A percentile compares a stretch with the other conserved stretches of the same genome.
phyloP scores from a whole-genome alignment of 805 yeast species.

The Kluyveromyces aestuarii region DNA sequence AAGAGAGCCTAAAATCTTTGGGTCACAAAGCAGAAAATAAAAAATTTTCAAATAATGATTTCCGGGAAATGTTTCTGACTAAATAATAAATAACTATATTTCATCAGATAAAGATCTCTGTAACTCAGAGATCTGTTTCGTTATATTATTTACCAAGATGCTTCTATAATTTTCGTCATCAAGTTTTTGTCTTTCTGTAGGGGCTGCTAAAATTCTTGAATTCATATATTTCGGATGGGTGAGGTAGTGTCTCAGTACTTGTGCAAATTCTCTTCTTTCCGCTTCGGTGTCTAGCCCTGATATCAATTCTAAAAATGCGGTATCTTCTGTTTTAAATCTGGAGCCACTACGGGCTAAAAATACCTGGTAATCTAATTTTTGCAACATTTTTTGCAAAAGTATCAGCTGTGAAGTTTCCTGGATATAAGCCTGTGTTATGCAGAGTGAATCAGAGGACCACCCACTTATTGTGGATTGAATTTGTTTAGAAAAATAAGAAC shows the following conservation, averaged over 20 bases:
- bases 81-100: slow-evolving; percentile 8
- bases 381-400: slow-evolving; percentile 50
- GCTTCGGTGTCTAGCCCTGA: slow-evolving; percentile 56
- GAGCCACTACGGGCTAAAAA: slow-evolving; percentile 28
- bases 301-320: slow-evolving; percentile 25
- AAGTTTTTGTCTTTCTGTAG: slow-evolving; percentile 54
- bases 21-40: neutral
- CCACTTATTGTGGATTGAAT: slow-evolving; percentile 50
- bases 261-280: slow-evolving; percentile 51
- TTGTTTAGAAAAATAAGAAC: slow-evolving; percentile 56
- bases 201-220: slow-evolving; percentile 55
- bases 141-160: slow-evolving; percentile 37
- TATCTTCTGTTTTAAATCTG: slow-evolving; percentile 11
- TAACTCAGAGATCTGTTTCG: slow-evolving; percentile 44
- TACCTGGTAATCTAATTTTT: slow-evolving; percentile 42
- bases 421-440: slow-evolving; percentile 42
- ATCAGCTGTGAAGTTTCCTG: slow-evolving; percentile 65
- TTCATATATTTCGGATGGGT: slow-evolving; percentile 82
- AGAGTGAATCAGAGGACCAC: slow-evolving; percentile 45
- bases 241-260: slow-evolving; percentile 58
- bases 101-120: slow-evolving; percentile 32
- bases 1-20: neutral
- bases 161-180: slow-evolving; percentile 38
- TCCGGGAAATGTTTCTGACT: slow-evolving; percentile 29
- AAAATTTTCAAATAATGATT: slow-evolving; percentile 27